Conservation (phyloP, 2,329 filamentous ascomycete species). For the Camillea tinctor region DNA sequence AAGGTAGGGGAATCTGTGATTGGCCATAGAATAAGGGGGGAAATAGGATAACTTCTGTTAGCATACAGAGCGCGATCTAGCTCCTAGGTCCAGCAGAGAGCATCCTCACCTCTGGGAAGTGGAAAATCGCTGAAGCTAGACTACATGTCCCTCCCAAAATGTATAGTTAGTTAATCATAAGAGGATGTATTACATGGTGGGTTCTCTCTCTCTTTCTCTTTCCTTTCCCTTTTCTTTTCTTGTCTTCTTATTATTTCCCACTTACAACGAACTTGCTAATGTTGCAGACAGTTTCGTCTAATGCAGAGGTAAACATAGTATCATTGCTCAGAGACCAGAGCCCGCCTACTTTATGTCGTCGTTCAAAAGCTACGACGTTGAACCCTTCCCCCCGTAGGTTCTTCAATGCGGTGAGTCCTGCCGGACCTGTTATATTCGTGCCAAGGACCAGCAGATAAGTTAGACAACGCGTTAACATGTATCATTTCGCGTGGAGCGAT, state of each 20-base stretch:
- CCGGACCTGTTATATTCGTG: constrained; percentile 27
- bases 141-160: too few species aligned
- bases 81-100: not conserved
- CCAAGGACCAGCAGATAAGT: not conserved
- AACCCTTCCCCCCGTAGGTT: constrained; percentile 45
- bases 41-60: not conserved
- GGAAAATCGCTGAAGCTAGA: constrained; percentile 23
- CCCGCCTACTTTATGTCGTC: constrained; percentile 40
- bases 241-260: not conserved
- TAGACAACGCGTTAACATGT: too few species aligned
- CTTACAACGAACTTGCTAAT: constrained; percentile 29
- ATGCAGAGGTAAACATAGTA: constrained; percentile 14
- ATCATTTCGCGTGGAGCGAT: not conserved
- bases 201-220: too few species aligned
- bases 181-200: too few species aligned
- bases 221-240: too few species aligned
- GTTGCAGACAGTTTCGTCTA: constrained; percentile 38
- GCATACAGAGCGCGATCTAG: not conserved
- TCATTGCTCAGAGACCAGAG: constrained; percentile 43
- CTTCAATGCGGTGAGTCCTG: constrained; percentile 42
- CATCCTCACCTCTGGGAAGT: constrained; percentile 14
- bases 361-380: constrained; percentile 43
- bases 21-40: too few species aligned
- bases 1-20: constrained; percentile 14
- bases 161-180: too few species aligned